These are phyloP conservation scores for Trichoderma sp. DNA, from an alignment of 2,329 filamentous ascomycete species.

Conservation along the genomic window DNA sequence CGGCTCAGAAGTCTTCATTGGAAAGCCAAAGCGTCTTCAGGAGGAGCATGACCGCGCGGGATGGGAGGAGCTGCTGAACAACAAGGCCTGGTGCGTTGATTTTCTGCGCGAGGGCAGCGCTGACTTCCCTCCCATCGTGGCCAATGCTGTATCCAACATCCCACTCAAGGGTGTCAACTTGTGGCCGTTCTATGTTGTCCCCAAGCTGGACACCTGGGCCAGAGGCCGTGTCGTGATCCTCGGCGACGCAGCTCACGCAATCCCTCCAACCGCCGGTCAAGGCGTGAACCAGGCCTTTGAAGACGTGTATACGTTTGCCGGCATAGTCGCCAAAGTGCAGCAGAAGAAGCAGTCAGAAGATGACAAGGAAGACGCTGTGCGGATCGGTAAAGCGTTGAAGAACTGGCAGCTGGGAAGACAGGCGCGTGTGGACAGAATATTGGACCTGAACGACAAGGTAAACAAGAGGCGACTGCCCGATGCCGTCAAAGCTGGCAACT, in stretches of 20 bases:
- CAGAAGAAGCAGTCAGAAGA: constrained; percentile 28
- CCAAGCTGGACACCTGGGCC: constrained; percentile 48
- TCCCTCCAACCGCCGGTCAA: constrained; percentile 51
- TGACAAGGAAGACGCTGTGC: background rate
- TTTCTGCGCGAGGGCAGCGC: constrained; percentile 40
- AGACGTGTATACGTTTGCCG: constrained; percentile 49
- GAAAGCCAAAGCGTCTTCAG: constrained; percentile 44
- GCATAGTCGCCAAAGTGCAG: constrained; percentile 39
- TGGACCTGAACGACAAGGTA: constrained; percentile 51
- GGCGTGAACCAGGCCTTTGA: constrained; percentile 53
- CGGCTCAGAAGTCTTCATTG: constrained; percentile 52
- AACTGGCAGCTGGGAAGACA: constrained; percentile 54
- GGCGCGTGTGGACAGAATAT: constrained; percentile 48
- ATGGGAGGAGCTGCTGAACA: constrained; percentile 45
- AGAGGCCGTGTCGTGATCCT: constrained; percentile 45
- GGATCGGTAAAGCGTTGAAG: constrained; percentile 32
- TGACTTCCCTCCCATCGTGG: constrained; percentile 41
- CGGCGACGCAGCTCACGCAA: constrained; percentile 52
- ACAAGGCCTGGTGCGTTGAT: constrained; percentile 43
- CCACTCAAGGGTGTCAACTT: constrained; percentile 42
- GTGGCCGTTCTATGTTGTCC: constrained; percentile 54
- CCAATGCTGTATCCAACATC: constrained; percentile 38
- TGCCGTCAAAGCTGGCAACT: constrained; percentile 30
- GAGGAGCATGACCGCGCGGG: constrained; percentile 42
- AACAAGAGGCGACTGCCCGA: constrained; percentile 50